These are phyloP conservation scores for Fusarium albidum DNA, from an alignment of 2,329 filamentous ascomycete genomes.

Conservation along the genomic window DNA sequence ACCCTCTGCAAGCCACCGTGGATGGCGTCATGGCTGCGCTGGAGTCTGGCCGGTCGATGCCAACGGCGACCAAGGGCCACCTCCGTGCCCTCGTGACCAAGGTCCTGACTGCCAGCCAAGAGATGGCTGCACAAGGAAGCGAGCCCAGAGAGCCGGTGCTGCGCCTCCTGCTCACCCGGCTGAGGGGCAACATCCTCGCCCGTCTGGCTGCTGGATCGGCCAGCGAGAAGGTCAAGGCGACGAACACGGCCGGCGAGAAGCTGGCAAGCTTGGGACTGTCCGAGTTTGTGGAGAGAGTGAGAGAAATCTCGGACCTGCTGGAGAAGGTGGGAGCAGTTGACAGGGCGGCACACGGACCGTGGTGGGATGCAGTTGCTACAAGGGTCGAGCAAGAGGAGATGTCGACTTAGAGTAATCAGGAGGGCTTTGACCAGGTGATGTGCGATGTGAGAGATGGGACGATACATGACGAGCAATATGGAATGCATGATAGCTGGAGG, in stretches of 20 bases:
- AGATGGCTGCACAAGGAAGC: constrained; percentile 50
- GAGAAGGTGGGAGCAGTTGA: constrained; percentile 72
- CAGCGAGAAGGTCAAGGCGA: constrained; percentile 74
- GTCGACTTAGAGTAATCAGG: constrained; percentile 23
- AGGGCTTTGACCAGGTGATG: constrained; percentile 1
- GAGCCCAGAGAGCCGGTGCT: constrained; percentile 66
- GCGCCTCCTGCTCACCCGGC: constrained; percentile 71
- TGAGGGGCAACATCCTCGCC: constrained; percentile 71
- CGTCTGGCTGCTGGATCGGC: constrained; percentile 72
- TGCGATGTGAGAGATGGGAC: constrained; percentile 1
- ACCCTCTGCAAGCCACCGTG: constrained; percentile 61
- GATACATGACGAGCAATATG: constrained; percentile 30
- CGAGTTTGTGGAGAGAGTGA: constrained; percentile 75
- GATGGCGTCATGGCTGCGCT: constrained; percentile 70
- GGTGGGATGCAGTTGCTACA: constrained; percentile 74
- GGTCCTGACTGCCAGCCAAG: constrained; percentile 59
- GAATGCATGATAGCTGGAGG: constrained; percentile 33
- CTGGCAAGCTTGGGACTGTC: constrained; percentile 74
- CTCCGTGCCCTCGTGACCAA: constrained; percentile 66
- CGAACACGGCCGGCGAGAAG: constrained; percentile 73
- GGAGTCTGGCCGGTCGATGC: constrained; percentile 71
- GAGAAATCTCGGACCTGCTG: constrained; percentile 74
- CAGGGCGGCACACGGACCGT: constrained; percentile 70
- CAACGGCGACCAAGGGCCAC: constrained; percentile 66
- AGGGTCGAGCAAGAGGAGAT: constrained; percentile 58